Conservation (phyloP, 1,284 basidiomycete genomes). For the Ustilago trichophora region DNA sequence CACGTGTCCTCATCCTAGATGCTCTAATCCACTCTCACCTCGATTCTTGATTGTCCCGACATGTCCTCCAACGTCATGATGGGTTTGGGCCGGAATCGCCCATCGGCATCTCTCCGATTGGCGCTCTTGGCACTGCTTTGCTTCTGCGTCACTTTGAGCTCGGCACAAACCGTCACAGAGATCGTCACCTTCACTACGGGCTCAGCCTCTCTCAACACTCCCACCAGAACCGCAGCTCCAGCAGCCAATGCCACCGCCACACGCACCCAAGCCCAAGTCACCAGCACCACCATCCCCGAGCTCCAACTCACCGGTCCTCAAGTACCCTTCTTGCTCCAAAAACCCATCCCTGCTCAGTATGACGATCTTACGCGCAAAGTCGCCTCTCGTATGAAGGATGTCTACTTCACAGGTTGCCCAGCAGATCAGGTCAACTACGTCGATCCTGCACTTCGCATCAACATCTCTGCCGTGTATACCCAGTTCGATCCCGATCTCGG, state of each 20-base stretch:
- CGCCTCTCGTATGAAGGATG: conserved; percentile 39
- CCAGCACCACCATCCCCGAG: conserved; percentile 42
- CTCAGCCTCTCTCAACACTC: conserved; percentile 43
- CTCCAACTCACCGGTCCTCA: conserved; percentile 37
- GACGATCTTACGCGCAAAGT: conserved; percentile 19
- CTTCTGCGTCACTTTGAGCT: not conserved
- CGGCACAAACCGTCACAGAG: conserved; percentile 33
- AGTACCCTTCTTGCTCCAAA: conserved; percentile 44
- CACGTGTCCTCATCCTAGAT: too few species aligned
- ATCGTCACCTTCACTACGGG: conserved; percentile 30
- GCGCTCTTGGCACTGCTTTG: not conserved
- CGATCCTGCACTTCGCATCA: conserved; percentile 49
- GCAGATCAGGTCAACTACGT: conserved; percentile 36
- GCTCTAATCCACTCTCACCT: too few species aligned
- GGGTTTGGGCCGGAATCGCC: conserved; percentile 1
- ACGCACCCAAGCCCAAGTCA: conserved; percentile 15
- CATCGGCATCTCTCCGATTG: conserved; percentile 9
- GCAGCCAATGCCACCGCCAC: conserved; percentile 12
- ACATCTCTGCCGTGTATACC: conserved; percentile 60
- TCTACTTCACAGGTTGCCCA: conserved; percentile 52
- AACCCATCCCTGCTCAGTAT: conserved; percentile 30
- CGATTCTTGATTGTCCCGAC: too few species aligned
- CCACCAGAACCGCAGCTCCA: conserved; percentile 10
- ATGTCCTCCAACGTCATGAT: too few species aligned
- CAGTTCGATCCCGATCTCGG: conserved; percentile 49